Evolutionary conservation across 2,329 filamentous ascomycete genomes (phyloP).

Genomic region (Fusarium sp.): DNA sequence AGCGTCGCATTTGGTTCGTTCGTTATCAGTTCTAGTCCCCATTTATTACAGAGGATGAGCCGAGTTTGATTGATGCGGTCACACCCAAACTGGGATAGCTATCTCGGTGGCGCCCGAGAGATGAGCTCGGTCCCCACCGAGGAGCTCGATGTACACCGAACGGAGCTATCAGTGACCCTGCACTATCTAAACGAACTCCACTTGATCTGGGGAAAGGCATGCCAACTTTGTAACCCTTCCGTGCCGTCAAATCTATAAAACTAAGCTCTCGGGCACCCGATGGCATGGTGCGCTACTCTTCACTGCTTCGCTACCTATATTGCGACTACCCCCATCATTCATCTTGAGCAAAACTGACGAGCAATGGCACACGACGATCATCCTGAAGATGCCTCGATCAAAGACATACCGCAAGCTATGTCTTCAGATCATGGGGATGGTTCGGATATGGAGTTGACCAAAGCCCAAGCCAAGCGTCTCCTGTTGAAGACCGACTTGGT

Average conservation of each 20-base stretch:
- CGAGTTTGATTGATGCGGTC: not conserved
- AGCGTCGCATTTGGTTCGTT: not conserved
- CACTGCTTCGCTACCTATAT: not conserved
- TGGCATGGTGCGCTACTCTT: not conserved
- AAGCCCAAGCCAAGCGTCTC: conserved; percentile 22
- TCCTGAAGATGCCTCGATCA: not conserved
- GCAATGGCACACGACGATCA: not conserved
- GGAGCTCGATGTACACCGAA: conserved; percentile 7
- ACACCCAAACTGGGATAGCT: not conserved
- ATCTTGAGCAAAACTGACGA: no score
- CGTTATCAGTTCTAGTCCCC: not conserved
- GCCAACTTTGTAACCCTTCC: not conserved
- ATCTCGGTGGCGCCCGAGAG: conserved; percentile 12
- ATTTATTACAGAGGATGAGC: not conserved
- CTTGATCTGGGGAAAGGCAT: conserved; percentile 1
- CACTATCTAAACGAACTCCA: not conserved
- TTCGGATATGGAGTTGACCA: conserved; percentile 4
- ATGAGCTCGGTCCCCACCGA: conserved; percentile 7
- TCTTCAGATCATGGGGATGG: conserved; percentile 1
- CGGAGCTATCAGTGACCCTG: conserved; percentile 1
- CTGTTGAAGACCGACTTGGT: conserved; percentile 35
- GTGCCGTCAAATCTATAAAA: not conserved
- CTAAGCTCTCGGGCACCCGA: not conserved
- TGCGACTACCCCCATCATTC: no score
- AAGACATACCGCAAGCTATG: not conserved